Conservation (phyloP, 2,329 filamentous ascomycete species). For the Ophiostoma sp. region DNA sequence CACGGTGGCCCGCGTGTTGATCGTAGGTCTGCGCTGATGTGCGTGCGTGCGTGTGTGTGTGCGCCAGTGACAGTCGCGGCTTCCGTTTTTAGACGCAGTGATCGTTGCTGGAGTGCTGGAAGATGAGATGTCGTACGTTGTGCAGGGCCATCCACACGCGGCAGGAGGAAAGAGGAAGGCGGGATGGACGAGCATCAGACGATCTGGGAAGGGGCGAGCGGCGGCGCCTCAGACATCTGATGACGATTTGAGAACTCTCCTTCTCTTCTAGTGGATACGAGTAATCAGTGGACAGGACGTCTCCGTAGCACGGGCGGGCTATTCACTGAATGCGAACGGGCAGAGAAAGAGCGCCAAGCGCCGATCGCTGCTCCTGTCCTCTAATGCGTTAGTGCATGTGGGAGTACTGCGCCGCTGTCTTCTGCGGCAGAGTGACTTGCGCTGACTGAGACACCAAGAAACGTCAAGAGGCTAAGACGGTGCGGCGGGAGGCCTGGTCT, state of each 20-base stretch:
- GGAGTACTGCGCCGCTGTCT: not conserved
- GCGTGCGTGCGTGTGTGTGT: not conserved
- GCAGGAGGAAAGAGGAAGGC: too few relatives aligned
- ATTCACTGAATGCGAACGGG: conserved; percentile 5
- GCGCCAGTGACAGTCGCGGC: not conserved
- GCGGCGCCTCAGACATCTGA: not conserved
- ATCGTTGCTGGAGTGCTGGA: not conserved
- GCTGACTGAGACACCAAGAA: conserved; percentile 1
- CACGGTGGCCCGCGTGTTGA: not conserved
- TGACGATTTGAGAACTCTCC: not conserved
- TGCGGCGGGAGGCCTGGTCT: too few relatives aligned
- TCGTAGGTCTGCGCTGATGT: not conserved
- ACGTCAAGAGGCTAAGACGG: not conserved
- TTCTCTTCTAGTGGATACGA: too few relatives aligned
- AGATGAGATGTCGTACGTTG: not conserved
- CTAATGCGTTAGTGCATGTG: not conserved
- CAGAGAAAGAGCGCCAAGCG: conserved; percentile 8
- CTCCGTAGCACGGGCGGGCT: not conserved
- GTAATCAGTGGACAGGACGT: too few relatives aligned
- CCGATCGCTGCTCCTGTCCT: not conserved
- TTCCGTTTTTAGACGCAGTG: not conserved
- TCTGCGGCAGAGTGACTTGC: not conserved
- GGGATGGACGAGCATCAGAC: not conserved
- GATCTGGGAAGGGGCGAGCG: not conserved
- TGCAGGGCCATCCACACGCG: not conserved